Evolutionary conservation across 2,329 filamentous ascomycete genomes (phyloP).

Genomic region (Neofusicoccum parvum): DNA sequence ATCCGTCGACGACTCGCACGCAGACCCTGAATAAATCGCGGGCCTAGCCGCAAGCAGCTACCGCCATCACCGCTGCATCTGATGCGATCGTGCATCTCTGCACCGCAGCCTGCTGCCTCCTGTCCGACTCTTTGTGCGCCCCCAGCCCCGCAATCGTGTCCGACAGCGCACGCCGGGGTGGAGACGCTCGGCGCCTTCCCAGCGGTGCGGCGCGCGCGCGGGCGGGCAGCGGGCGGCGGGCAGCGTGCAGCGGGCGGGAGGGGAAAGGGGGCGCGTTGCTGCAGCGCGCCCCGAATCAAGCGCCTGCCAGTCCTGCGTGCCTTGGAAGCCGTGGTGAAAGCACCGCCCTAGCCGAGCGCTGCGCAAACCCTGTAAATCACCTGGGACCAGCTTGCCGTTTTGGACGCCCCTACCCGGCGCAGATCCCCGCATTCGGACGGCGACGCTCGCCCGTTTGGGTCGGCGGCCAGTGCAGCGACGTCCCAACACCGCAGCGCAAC

Average conservation of each 20-base stretch:
- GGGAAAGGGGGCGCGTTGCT: background rate
- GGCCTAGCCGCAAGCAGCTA: constrained; percentile 13
- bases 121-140: constrained; percentile 8
- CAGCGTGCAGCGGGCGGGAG: background rate
- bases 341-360: background rate
- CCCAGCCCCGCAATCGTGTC: constrained; percentile 4
- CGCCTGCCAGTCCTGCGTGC: background rate
- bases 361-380: constrained; percentile 2
- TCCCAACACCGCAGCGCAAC: background rate
- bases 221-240: background rate
- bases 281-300: constrained; percentile 7
- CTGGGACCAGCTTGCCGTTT: background rate
- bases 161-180: background rate
- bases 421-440: constrained; percentile 12
- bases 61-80: constrained; percentile 6
- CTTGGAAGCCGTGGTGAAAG: background rate
- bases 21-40: constrained; percentile 15
- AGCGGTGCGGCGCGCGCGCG: background rate
- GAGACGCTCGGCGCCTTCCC: constrained; percentile 7
- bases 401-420: background rate
- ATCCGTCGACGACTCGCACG: background rate
- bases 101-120: background rate
- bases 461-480: background rate
- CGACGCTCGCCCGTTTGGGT: constrained; percentile 1
- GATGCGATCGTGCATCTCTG: constrained; percentile 15